phyloP scores from a whole-genome alignment of 352 stramenopile species.

The Globisporangium radiosum region DNA sequence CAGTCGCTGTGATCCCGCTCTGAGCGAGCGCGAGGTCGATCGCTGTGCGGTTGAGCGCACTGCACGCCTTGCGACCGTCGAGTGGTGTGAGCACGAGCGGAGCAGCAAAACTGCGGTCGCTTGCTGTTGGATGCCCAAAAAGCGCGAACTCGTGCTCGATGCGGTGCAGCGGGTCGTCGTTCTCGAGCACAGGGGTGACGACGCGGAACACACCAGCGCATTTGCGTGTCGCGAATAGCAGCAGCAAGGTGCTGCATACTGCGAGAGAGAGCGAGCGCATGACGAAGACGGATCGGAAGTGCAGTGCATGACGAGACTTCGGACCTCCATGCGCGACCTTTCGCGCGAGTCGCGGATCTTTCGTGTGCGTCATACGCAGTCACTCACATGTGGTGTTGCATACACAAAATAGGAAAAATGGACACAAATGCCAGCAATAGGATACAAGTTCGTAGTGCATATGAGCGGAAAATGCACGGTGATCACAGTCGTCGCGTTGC shows the following conservation, averaged over 20 bases:
- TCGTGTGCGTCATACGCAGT: no score
- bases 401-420: no score
- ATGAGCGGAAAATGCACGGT: no score
- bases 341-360: no score
- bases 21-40: neutral
- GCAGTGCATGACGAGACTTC: no score
- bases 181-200: neutral
- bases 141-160: slow-evolving; percentile 2
- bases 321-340: no score
- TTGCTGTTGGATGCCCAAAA: neutral
- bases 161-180: neutral
- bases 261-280: neutral
- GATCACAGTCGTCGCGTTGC: no score
- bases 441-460: no score
- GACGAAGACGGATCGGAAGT: no score
- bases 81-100: slow-evolving; percentile 4
- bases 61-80: neutral
- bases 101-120: neutral
- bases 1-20: neutral
- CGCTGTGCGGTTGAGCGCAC: slow-evolving; percentile 1
- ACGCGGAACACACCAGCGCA: slow-evolving; percentile 5
- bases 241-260: neutral
- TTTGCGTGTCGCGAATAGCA: neutral
- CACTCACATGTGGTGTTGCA: no score
- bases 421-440: no score